Evolutionary conservation across 148 eudicot genomes (phyloP).

Genomic region (Heliosperma pusillum): DNA sequence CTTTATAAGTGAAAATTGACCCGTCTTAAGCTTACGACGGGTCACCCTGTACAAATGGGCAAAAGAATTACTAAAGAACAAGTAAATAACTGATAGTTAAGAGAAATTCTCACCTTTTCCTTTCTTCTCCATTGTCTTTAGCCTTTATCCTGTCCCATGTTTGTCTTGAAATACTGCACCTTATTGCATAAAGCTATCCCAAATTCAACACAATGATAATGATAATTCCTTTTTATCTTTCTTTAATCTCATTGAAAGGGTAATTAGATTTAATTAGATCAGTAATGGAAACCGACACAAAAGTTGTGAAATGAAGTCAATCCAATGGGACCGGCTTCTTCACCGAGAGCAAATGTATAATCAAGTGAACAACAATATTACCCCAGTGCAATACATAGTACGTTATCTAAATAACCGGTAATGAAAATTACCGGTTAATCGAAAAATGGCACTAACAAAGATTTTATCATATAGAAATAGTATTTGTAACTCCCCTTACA

Average conservation of each 20-base stretch:
- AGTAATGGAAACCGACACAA: not conserved
- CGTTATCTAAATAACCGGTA: too few species aligned
- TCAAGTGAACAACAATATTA: too few species aligned
- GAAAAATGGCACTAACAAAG: too few species aligned
- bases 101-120: constrained; percentile 16
- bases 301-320: not conserved
- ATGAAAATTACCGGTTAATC: too few species aligned
- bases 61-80: constrained; percentile 6
- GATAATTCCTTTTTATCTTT: not conserved
- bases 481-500: not conserved
- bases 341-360: too few species aligned
- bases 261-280: too few species aligned
- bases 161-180: not conserved
- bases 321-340: too few species aligned
- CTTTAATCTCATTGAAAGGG: not conserved
- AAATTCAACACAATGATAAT: not conserved
- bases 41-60: too few species aligned
- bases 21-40: too few species aligned
- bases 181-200: not conserved
- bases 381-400: too few species aligned
- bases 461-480: too few species aligned
- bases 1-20: too few species aligned
- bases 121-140: constrained; percentile 5
- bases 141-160: not conserved
- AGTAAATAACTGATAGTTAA: not conserved